These are phyloP conservation scores for Fallopia convolvulus DNA, from an alignment of 148 eudicot species.

Conservation along the genomic window DNA sequence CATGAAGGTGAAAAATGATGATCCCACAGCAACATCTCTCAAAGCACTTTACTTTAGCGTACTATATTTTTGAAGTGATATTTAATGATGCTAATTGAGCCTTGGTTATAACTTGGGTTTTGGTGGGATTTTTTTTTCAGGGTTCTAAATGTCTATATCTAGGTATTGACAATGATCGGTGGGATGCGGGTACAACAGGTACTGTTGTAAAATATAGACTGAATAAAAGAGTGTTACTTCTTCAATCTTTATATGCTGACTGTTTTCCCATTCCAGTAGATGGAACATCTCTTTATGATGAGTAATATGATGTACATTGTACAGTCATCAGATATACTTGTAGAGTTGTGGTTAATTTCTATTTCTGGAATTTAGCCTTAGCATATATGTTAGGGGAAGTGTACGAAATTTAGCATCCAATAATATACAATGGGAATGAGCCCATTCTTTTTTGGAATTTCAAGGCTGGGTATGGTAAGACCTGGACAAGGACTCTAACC, in stretches of 20 bases:
- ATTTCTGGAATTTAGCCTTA: not conserved
- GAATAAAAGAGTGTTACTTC: not conserved
- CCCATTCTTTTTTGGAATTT: not conserved
- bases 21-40: not conserved
- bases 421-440: not conserved
- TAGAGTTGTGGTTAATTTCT: not conserved
- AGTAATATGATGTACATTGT: not conserved
- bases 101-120: constrained; percentile 10
- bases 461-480: not conserved
- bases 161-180: constrained; percentile 67
- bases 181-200: constrained; percentile 89
- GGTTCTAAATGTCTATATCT: constrained; percentile 73
- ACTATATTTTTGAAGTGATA: not conserved
- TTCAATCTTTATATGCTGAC: not conserved
- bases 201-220: not conserved
- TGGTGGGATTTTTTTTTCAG: constrained; percentile 26
- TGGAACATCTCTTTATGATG: constrained; percentile 1
- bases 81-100: not conserved
- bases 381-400: not conserved
- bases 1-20: constrained; percentile 51
- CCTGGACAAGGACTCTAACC: not conserved
- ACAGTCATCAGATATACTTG: not conserved
- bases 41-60: not conserved
- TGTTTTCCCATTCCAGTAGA: not conserved
- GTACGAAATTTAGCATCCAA: not conserved